phyloP scores from a whole-genome alignment of 2,329 filamentous ascomycete genomes.

The Triangularia setosa region DNA sequence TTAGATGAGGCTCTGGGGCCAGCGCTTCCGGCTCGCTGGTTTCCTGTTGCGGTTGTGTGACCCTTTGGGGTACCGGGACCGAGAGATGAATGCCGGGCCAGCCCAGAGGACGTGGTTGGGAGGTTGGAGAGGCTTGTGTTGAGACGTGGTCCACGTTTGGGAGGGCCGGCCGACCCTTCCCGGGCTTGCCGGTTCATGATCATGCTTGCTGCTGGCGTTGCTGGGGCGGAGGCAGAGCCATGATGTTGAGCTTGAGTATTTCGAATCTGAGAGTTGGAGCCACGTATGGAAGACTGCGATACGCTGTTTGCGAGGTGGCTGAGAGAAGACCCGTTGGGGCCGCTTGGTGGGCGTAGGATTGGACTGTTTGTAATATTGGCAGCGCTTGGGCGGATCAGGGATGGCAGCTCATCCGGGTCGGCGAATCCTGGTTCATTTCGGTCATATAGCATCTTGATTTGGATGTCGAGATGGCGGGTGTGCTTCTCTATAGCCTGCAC shows the following conservation, averaged over 20 bases:
- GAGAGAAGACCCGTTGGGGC: constrained; percentile 34
- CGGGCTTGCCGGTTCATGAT: constrained; percentile 54
- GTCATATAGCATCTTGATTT: constrained; percentile 60
- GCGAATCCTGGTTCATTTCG: constrained; percentile 58
- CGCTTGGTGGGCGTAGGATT: constrained; percentile 41
- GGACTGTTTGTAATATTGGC: constrained; percentile 43
- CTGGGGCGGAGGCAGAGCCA: constrained; percentile 53
- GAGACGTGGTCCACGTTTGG: constrained; percentile 51
- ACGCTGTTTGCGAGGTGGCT: constrained; percentile 38
- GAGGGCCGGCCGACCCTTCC: constrained; percentile 56
- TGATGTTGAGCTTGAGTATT: constrained; percentile 46
- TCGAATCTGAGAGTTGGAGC: constrained; percentile 45
- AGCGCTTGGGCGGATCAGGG: constrained; percentile 55
- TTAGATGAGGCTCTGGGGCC: constrained; percentile 54
- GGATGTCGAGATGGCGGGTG: constrained; percentile 57
- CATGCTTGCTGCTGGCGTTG: constrained; percentile 58
- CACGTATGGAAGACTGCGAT: constrained; percentile 40
- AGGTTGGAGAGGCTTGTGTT: constrained; percentile 45
- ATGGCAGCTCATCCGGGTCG: constrained; percentile 61
- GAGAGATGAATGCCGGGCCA: constrained; percentile 60
- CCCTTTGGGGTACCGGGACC: constrained; percentile 60
- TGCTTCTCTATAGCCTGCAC: constrained; percentile 59
- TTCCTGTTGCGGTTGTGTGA: constrained; percentile 26
- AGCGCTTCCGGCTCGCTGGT: constrained; percentile 50
- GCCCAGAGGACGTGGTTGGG: constrained; percentile 51